Conservation (phyloP, 1,139 yeast genomes). For the Protomyces inouyei region DNA sequence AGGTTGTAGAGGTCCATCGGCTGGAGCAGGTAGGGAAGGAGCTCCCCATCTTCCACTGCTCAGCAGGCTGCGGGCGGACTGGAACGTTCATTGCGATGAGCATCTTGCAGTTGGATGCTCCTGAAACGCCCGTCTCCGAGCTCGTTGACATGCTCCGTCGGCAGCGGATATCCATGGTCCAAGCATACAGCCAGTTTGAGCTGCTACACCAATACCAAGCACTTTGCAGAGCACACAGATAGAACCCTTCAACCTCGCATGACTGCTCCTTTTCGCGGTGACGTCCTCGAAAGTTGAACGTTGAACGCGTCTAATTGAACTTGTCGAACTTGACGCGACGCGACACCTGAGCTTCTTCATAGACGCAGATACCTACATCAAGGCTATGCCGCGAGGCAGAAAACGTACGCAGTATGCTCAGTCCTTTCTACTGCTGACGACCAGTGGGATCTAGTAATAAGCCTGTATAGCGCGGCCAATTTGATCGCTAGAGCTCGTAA, state of each 20-base stretch:
- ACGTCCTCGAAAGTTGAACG: no score
- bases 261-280: no score
- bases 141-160: constrained; percentile 14
- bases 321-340: no score
- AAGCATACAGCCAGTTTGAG: constrained; percentile 28
- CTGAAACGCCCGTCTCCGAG: background rate
- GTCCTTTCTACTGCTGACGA: no score
- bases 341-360: no score
- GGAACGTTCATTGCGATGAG: constrained; percentile 74
- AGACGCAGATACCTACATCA: no score
- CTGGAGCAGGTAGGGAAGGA: background rate
- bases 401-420: no score
- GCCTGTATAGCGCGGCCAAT: background rate
- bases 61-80: constrained; percentile 82
- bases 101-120: constrained; percentile 41
- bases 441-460: background rate
- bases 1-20: constrained; percentile 39
- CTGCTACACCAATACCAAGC: constrained; percentile 2
- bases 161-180: constrained; percentile 27
- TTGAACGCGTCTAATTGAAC: no score
- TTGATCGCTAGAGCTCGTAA: no score
- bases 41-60: constrained; percentile 61
- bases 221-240: background rate
- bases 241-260: no score
- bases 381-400: no score